Base-by-base conservation (phyloP, 2,329 filamentous ascomycete genomes). In the Huntiella savannae region DNA sequence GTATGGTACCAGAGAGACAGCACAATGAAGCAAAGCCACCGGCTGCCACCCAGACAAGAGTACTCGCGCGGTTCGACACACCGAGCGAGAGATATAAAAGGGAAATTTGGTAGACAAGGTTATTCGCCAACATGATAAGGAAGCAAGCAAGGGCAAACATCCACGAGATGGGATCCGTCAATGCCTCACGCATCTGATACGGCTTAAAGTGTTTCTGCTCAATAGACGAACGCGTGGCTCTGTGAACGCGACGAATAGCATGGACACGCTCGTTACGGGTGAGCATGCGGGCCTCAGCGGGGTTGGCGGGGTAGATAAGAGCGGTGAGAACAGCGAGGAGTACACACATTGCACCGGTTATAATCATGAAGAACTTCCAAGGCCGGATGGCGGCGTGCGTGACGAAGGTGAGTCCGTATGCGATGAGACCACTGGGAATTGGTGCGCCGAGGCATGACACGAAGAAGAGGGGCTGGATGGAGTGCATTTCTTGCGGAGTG, bases 301-400 rank as follows among this genome's bases (percentile, higher is more conserved):
- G 47, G 2, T 69, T 64, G 55, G 82, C 74, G 0, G 78, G 71
- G 2, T 82, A 62, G 37, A 73, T 56, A 50, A 73, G 68, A 58
- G 70, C 69, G 7, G 70, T 70, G 2, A 68, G 57, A 5, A 75
- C 57, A 0, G 41, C 73, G 67, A 71, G 74, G 13, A 62, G 54
- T 13, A 66, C 57, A 28, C 71, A 71, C 49, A 75, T 63, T 51
- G 69, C 66, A 1, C 71, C 66, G 52, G 75, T 73, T 49, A 76
- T 72, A 12, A 75, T 52, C 57, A 74, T 77, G 28, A 75, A 64
- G 49, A 71, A 72, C 64, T 69, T 71, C 70, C 70, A 75, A 17
- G 60, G 56, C 22, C 22, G 22, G 22, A 28, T 28, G 8, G 22
- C 22, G 8, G 22, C 22, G 22, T 28, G 22, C 0, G 63, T 59